phyloP scores from a whole-genome alignment of 2,329 filamentous ascomycete species.

The Penicillium polonicum region DNA sequence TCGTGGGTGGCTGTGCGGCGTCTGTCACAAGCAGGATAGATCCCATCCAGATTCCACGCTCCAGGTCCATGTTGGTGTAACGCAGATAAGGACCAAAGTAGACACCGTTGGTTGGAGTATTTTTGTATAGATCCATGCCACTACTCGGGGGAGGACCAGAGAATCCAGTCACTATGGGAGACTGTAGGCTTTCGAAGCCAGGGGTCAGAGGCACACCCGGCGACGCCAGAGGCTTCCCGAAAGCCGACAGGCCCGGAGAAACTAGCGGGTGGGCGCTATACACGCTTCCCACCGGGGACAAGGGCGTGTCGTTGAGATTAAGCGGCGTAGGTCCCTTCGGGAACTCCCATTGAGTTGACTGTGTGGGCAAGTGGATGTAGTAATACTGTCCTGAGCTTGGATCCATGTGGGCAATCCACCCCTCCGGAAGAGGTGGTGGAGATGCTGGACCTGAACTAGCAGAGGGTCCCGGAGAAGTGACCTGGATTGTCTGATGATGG shows the following conservation, averaged over 20 bases:
- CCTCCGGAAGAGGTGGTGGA: conserved; percentile 90
- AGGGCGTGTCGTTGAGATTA: conserved; percentile 74
- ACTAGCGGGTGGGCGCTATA: conserved; percentile 69
- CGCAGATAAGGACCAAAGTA: conserved; percentile 96
- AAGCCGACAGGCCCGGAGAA: conserved; percentile 64
- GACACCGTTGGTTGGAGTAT: conserved; percentile 89
- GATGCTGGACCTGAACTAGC: conserved; percentile 66
- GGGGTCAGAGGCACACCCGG: conserved; percentile 80
- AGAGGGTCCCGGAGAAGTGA: conserved; percentile 39
- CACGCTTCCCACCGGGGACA: conserved; percentile 77
- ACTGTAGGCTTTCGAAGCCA: conserved; percentile 80
- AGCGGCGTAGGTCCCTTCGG: conserved; percentile 92
- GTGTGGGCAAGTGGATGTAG: conserved; percentile 93
- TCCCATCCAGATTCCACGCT: conserved; percentile 85
- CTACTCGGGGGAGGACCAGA: conserved; percentile 82
- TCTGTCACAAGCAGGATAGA: conserved; percentile 94
- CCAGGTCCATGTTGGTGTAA: conserved; percentile 96
- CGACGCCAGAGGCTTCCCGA: conserved; percentile 63
- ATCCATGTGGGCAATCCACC: conserved; percentile 96
- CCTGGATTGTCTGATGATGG: conserved; percentile 27
- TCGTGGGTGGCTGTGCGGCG: conserved; percentile 86
- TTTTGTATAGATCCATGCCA: conserved; percentile 91
- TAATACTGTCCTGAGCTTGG: conserved; percentile 97
- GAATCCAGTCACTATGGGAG: conserved; percentile 72
- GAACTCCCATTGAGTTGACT: conserved; percentile 98